Base-by-base conservation (phyloP, 176 grass and related monocot genomes). In the Pharus latifolius region DNA sequence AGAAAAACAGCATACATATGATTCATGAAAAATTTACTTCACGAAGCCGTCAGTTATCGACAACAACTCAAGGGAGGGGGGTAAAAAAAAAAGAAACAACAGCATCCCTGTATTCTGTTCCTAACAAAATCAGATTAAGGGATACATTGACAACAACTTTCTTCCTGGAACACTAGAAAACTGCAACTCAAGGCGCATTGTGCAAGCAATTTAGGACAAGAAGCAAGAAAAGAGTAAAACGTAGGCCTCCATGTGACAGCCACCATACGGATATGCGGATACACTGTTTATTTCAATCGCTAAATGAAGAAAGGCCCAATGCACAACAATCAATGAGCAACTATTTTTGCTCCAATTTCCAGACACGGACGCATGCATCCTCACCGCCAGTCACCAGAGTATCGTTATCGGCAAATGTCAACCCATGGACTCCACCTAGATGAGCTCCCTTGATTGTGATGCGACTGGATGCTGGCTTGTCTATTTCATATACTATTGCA, bases 381-480 rank as follows among this genome's bases (percentile, higher is more conserved):
- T 98, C 95, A 7, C 95, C 95, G 0, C 87, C 78, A 49, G 89
- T 93, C 67, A 85, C 63, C 37, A 93, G 65, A 38, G 62, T 80
- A 31, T 91, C 75, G 18, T 90, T 88, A 26, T 83, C 84, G 0
- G 52, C 43, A 56, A 98, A 98, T 61, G 89, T 59, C 60, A 98
- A 47, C 15, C 95, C 95, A 64, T 93, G 88, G 38, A 98, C 95
- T n/a, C 95, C 95, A 53, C 95, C 95, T 33, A 93, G 78, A 68
- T 98, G 95, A 51, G 95, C 95, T 70, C 87, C 95, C 63, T 98
- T 98, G 35, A 93, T 81, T 24, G 95, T 98, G 40, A 76, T 81
- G 15, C 90, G 86, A 56, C 70, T 83, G 15, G 95, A 75, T 53
- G 87, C 90, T 3, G 83, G 86, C 78, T 85, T 93, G 63, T 88